Evolutionary conservation across 192 early-diverging fungal species (phyloP).

Genomic region (Obelidium mucronatum): DNA sequence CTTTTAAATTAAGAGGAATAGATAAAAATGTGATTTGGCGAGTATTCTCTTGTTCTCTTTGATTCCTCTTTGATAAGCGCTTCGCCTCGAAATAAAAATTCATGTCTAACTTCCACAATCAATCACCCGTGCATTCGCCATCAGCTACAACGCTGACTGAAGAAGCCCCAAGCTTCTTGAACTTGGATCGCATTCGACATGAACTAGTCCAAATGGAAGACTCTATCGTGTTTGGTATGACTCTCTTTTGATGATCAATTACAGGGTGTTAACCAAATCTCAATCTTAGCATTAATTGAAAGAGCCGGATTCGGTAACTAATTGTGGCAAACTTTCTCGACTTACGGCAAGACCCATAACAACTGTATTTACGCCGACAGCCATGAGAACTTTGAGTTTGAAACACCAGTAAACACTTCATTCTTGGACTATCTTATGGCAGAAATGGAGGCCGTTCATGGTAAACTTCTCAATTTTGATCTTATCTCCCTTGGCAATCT

Average conservation of each 20-base stretch:
- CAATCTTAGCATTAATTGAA: conserved; percentile 83
- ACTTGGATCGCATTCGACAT: conserved; percentile 51
- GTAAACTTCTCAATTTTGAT: conserved; percentile 46
- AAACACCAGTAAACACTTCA: conserved; percentile 65
- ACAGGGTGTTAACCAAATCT: background rate
- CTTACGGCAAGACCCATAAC: conserved; percentile 67
- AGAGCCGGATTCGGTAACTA: conserved; percentile 79
- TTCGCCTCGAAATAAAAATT: too few relatives aligned
- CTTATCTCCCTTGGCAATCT: background rate
- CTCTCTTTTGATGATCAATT: background rate
- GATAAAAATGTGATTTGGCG: too few relatives aligned
- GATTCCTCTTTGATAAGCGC: too few relatives aligned
- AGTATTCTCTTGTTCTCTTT: too few relatives aligned
- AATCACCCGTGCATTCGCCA: background rate
- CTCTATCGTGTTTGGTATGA: conserved; percentile 87
- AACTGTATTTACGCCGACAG: conserved; percentile 70
- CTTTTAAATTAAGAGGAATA: too few relatives aligned
- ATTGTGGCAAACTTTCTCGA: background rate
- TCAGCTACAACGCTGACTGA: background rate
- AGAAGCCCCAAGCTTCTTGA: conserved; percentile 26
- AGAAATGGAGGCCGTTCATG: conserved; percentile 92
- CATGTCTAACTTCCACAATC: conserved; percentile 11
- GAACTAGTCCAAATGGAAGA: conserved; percentile 93
- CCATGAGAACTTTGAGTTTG: conserved; percentile 70
- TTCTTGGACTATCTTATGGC: conserved; percentile 92